Evolutionary conservation across 1,284 basidiomycete genomes (phyloP).

Genomic region (Mycena sp.): DNA sequence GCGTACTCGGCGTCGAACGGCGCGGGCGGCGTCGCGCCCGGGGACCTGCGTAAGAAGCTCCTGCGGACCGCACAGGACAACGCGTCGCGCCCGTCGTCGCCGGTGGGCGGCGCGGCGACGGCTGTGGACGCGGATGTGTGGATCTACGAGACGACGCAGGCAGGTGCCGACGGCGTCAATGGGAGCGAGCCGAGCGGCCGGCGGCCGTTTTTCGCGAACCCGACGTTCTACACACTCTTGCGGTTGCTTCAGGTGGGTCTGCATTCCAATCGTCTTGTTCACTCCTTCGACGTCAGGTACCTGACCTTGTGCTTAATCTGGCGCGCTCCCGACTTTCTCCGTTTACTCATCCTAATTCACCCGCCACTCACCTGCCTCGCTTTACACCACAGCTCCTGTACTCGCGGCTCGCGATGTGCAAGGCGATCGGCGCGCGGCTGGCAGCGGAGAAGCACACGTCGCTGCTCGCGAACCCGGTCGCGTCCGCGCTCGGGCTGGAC

Average conservation of each 20-base stretch:
- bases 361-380: slow-evolving; percentile 29
- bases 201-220: slow-evolving; percentile 90
- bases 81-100: slow-evolving; percentile 50
- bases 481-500: slow-evolving; percentile 77
- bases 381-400: slow-evolving; percentile 80
- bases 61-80: slow-evolving; percentile 76
- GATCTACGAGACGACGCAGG: slow-evolving; percentile 62
- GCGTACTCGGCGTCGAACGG: slow-evolving; percentile 48
- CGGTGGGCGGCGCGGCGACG: slow-evolving; percentile 36
- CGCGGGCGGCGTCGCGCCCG: slow-evolving; percentile 64
- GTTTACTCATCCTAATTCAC: background rate
- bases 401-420: slow-evolving; percentile 88
- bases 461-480: slow-evolving; percentile 74
- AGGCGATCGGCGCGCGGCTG: slow-evolving; percentile 76
- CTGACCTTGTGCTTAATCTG: background rate
- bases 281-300: background rate
- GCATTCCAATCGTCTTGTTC: slow-evolving; percentile 10
- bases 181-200: slow-evolving; percentile 41
- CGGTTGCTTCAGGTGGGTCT: slow-evolving; percentile 85
- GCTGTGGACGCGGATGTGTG: slow-evolving; percentile 58
- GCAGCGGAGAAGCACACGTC: slow-evolving; percentile 68
- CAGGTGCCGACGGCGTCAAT: slow-evolving; percentile 41
- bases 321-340: slow-evolving; percentile 17
- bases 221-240: slow-evolving; percentile 91
- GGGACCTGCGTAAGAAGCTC: slow-evolving; percentile 82